Percentiles rank a stretch among this genome's conserved stretches.
Evolutionary conservation across 805 yeast genomes (phyloP).

Genomic region (Zygosaccharomyces bailii): DNA sequence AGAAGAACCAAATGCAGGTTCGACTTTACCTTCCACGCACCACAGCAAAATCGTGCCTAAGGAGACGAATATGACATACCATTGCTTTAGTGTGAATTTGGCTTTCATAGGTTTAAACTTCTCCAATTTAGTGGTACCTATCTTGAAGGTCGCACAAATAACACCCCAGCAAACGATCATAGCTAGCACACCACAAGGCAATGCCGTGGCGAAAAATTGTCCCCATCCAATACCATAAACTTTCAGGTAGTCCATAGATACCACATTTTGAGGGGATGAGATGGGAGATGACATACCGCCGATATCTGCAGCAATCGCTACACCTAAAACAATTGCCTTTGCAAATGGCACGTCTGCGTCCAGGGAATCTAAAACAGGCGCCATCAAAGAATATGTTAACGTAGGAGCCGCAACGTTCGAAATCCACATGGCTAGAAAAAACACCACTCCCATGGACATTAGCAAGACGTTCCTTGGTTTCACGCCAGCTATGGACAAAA

Average conservation of each 20-base stretch:
- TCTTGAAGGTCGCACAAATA: conserved; percentile 53
- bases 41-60: conserved; percentile 73
- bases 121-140: conserved; percentile 45
- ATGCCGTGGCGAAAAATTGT: conserved; percentile 84
- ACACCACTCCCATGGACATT: conserved; percentile 78
- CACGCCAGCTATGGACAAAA: conserved; percentile 75
- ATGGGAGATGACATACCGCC: conserved; percentile 98
- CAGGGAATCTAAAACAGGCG: conserved; percentile 76
- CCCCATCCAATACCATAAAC: conserved; percentile 73
- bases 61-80: conserved; percentile 69
- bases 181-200: conserved; percentile 70
- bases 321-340: conserved; percentile 80
- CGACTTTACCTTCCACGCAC: conserved; percentile 80
- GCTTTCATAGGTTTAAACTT: conserved; percentile 54
- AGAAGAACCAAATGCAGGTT: conserved; percentile 78
- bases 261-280: conserved; percentile 92
- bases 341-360: conserved; percentile 77
- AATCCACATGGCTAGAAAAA: conserved; percentile 90
- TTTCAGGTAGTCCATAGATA: conserved; percentile 78
- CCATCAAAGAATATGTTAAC: conserved; percentile 78
- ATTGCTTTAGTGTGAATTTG: conserved; percentile 65
- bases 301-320: conserved; percentile 85
- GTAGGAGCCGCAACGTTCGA: conserved; percentile 97
- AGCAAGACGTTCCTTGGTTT: conserved; percentile 74
- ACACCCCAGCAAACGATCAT: conserved; percentile 68